These are phyloP conservation scores for Neonectria faginata DNA, from an alignment of 2,329 filamentous ascomycete genomes.

Conservation along the genomic window DNA sequence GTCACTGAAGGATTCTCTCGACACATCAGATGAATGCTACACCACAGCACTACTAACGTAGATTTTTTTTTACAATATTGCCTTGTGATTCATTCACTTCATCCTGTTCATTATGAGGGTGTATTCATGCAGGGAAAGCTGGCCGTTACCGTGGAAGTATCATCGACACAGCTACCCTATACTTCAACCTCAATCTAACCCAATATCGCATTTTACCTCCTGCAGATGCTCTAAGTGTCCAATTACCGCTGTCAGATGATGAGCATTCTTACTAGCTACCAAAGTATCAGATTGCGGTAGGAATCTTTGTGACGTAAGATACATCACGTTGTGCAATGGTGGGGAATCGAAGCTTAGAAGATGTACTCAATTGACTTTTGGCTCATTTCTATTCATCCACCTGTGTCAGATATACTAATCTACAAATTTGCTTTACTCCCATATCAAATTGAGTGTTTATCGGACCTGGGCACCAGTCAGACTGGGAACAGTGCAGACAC, in stretches of 20 bases:
- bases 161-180: neutral
- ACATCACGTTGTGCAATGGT: neutral
- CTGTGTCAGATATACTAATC: conserved; percentile 7
- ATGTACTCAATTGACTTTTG: conserved; percentile 3
- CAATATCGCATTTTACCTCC: neutral
- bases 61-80: too few relatives aligned
- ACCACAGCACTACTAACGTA: too few relatives aligned
- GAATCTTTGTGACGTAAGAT: neutral
- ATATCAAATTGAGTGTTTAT: conserved; percentile 62
- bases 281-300: too few relatives aligned
- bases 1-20: too few relatives aligned
- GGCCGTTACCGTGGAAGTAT: neutral
- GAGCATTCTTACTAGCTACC: too few relatives aligned
- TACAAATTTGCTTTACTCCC: conserved; percentile 10
- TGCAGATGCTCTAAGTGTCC: neutral
- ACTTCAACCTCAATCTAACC: neutral
- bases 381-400: conserved; percentile 22
- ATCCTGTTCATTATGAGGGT: neutral
- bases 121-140: neutral
- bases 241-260: too few relatives aligned
- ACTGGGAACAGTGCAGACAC: conserved; percentile 84
- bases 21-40: too few relatives aligned
- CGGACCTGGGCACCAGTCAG: conserved; percentile 85
- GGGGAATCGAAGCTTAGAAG: neutral
- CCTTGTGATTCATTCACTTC: neutral